Conservation (phyloP, 768 basidiomycete species). For the Kwoniella sp. region DNA sequence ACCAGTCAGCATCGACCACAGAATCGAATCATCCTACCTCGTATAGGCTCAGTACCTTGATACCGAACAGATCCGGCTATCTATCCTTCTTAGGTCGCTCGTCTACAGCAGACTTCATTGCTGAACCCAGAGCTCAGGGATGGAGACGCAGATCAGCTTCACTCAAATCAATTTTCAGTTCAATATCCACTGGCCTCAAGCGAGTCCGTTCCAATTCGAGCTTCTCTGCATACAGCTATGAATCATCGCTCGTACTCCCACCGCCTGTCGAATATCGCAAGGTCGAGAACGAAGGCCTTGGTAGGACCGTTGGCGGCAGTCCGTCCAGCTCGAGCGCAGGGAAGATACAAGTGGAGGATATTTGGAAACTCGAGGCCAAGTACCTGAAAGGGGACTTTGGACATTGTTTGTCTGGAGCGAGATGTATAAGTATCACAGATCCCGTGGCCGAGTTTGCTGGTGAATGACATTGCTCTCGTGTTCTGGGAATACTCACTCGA, state of each 20-base stretch:
- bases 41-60: constrained; percentile 3
- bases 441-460: constrained; percentile 11
- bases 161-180: not conserved
- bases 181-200: not conserved
- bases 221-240: not conserved
- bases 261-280: not conserved
- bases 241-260: not conserved
- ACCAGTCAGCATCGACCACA: not conserved
- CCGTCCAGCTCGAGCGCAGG: not conserved
- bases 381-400: constrained; percentile 2
- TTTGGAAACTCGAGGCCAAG: constrained; percentile 5
- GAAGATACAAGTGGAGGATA: not conserved
- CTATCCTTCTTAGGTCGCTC: constrained; percentile 1
- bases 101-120: not conserved
- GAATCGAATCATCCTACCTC: not conserved
- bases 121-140: not conserved
- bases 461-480: constrained; percentile 7
- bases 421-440: constrained; percentile 21
- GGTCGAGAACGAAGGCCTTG: not conserved
- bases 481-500: no score
- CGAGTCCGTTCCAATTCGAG: not conserved
- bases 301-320: not conserved
- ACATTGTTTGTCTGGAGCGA: constrained; percentile 15
- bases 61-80: constrained; percentile 10
- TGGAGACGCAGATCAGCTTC: not conserved